Conservation (phyloP, 2,329 filamentous ascomycete species). For the Epichloe amarillans region DNA sequence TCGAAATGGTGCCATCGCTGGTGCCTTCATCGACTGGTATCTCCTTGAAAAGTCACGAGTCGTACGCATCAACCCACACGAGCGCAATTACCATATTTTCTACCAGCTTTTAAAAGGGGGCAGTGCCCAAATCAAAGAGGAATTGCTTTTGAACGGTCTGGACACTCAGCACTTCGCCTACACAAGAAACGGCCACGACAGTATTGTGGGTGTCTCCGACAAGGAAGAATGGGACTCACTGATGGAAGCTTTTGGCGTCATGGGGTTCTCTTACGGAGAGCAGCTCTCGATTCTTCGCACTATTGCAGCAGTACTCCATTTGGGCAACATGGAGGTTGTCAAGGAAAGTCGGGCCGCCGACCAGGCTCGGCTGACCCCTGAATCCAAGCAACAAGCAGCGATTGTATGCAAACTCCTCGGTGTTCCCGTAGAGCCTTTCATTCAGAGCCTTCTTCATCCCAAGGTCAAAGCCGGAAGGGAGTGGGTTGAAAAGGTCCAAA, state of each 20-base stretch:
- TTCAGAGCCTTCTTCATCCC: conserved; percentile 80
- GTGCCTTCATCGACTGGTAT: conserved; percentile 98
- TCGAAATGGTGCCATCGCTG: conserved; percentile 75
- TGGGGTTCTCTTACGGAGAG: conserved; percentile 82
- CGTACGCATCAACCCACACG: conserved; percentile 71
- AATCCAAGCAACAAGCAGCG: conserved; percentile 60
- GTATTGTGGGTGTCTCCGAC: conserved; percentile 82
- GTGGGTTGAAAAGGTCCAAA: conserved; percentile 98
- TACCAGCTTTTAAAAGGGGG: conserved; percentile 93
- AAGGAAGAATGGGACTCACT: conserved; percentile 78
- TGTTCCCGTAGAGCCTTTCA: conserved; percentile 71
- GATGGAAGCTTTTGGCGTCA: conserved; percentile 85
- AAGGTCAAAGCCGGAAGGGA: conserved; percentile 91
- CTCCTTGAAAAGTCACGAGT: conserved; percentile 96
- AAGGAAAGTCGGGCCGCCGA: conserved; percentile 87
- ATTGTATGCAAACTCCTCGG: conserved; percentile 76
- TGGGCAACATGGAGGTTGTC: conserved; percentile 80
- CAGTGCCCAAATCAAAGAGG: conserved; percentile 55
- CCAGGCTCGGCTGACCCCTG: conserved; percentile 69
- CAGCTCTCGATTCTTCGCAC: conserved; percentile 74
- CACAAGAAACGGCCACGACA: conserved; percentile 81
- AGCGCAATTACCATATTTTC: conserved; percentile 95
- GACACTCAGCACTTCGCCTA: conserved; percentile 84
- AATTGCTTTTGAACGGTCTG: conserved; percentile 61
- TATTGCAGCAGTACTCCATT: conserved; percentile 79